These are phyloP conservation scores for Pseudofabraea citricarpa DNA, from an alignment of 2,329 filamentous ascomycete species.

Conservation along the genomic window DNA sequence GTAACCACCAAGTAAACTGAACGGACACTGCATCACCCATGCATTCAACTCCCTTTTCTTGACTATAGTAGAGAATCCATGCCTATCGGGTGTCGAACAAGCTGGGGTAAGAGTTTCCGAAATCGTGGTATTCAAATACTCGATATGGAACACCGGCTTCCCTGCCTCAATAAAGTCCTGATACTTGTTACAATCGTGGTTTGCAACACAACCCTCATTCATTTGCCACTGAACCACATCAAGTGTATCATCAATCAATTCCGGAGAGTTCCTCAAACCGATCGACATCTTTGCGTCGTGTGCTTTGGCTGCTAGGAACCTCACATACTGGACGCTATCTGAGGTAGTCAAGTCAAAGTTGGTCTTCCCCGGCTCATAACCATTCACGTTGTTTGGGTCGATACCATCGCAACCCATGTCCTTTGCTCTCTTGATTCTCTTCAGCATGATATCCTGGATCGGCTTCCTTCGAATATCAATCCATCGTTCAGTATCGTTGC, in stretches of 20 bases:
- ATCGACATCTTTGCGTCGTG: background rate
- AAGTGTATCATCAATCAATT: background rate
- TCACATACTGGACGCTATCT: background rate
- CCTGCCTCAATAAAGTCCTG: background rate
- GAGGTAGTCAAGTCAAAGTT: background rate
- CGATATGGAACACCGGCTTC: background rate
- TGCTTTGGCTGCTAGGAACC: background rate
- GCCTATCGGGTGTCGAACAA: background rate
- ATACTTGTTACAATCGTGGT: background rate
- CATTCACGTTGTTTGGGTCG: background rate
- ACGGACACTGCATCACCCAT: background rate
- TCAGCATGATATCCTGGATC: background rate
- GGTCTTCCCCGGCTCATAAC: background rate
- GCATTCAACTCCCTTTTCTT: background rate
- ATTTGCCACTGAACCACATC: background rate
- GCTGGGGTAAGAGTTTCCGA: background rate
- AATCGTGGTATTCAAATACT: background rate
- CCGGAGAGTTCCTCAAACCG: background rate
- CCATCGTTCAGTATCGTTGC: background rate
- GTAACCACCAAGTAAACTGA: no score
- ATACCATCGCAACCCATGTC: background rate
- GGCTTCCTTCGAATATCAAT: background rate
- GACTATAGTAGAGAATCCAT: background rate
- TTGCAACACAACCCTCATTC: background rate
- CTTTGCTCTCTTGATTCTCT: background rate